Base-by-base conservation (phyloP, 345 rosid genomes). In the Cardamine chenopodiifolia region DNA sequence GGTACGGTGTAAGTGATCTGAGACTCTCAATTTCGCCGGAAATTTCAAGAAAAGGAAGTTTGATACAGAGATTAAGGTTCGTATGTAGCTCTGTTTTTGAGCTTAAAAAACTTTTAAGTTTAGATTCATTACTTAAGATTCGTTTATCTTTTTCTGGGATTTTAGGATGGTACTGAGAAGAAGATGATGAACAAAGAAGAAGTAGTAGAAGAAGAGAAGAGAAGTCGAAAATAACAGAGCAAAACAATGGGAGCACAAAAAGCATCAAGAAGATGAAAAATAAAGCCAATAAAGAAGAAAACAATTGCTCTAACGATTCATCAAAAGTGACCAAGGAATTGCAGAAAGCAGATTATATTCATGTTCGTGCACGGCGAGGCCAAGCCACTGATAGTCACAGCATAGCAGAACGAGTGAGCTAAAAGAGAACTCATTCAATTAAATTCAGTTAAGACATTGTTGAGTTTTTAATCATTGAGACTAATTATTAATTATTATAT, bases 321-420 rank as follows among this genome's bases (percentile, higher is more conserved):
- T 90, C 93, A 3, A 93, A 88, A 62, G 84, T 69, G 45, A 78
- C 86, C 0, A 66, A 58, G 2, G 78, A 75, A 0, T 39, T 69
- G 4, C 89, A 89, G 55, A 94, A 86, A 82, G 77, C 82, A 0
- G 99, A 92, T 83, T 95, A 89, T 80, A 95, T 95, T 74, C 99
- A 95, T 73, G 98, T 95, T 75, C 79, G 99, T 37, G 99, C 98
- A 7, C 93, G 97, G 9, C 87, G 99, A 12, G 99, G 99, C 19
- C 97, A 95, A 81, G 99, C 99, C 68, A 92, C 99, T 26, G 97
- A 95, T 66, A 95, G 97, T 81, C 99, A 95, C 77, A 95, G 98
- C 82, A 81, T 95, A 70, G 99, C 99, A 25, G 99, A 95, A 79
- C 83, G 99, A 78, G 99, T 95, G 68, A 89, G 98, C n/a, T 8